These are phyloP conservation scores for Cutaneotrichosporon daszewskae DNA, from an alignment of 1,284 basidiomycete genomes.

Conservation along the genomic window DNA sequence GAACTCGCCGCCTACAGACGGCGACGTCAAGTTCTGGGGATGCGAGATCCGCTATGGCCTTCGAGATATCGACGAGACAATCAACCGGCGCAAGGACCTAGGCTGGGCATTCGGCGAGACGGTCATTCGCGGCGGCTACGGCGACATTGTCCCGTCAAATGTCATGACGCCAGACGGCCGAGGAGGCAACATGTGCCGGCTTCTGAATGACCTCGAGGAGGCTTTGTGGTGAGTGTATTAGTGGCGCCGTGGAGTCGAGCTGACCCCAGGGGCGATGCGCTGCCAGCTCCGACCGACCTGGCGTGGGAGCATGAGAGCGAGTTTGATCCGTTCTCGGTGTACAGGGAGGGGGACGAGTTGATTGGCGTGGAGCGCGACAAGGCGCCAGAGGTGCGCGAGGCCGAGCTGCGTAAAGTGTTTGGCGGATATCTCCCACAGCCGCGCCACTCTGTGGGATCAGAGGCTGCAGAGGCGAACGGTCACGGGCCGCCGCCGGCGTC, in stretches of 20 bases:
- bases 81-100: slow-evolving; percentile 38
- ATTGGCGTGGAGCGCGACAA: slow-evolving; percentile 13
- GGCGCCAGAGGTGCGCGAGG: slow-evolving; percentile 7
- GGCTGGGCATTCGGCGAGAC: slow-evolving; percentile 34
- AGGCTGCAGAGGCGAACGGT: background rate
- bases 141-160: slow-evolving; percentile 25
- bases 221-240: slow-evolving; percentile 33
- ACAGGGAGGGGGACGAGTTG: slow-evolving; percentile 20
- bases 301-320: slow-evolving; percentile 33
- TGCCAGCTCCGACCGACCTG: slow-evolving; percentile 38
- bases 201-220: slow-evolving; percentile 44
- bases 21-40: slow-evolving; percentile 34
- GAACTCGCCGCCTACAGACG: slow-evolving; percentile 12
- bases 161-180: slow-evolving; percentile 22
- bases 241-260: background rate
- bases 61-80: slow-evolving; percentile 38
- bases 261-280: slow-evolving; percentile 38
- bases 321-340: slow-evolving; percentile 39
- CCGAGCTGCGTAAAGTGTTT: slow-evolving; percentile 14
- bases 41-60: slow-evolving; percentile 34
- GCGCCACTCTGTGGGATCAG: background rate
- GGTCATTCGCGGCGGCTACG: slow-evolving; percentile 30
- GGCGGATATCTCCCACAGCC: slow-evolving; percentile 1
- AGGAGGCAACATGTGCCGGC: slow-evolving; percentile 30
- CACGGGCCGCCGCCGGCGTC: background rate